Percentiles rank a stretch among this genome's conserved stretches.
Evolutionary conservation across 2,329 filamentous ascomycete species (phyloP).

Genomic region (Arthrobotrys sphaeroides): DNA sequence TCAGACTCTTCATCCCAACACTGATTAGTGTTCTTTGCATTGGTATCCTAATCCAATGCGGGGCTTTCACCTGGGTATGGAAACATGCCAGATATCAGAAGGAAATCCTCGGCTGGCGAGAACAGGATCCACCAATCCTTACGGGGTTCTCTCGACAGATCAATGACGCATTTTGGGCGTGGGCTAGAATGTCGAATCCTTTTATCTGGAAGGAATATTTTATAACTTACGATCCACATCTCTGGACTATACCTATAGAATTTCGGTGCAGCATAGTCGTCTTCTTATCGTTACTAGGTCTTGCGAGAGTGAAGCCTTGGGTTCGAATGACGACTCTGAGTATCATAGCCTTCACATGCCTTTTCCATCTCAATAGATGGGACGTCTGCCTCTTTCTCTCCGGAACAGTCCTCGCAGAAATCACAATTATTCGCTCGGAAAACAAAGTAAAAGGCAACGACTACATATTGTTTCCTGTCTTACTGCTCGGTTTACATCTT

Average conservation of each 20-base stretch:
- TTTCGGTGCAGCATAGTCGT: constrained; percentile 61
- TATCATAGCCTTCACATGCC: constrained; percentile 30
- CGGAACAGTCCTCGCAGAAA: constrained; percentile 57
- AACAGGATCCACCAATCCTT: constrained; percentile 43
- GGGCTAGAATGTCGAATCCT: constrained; percentile 53
- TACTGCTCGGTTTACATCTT: constrained; percentile 34
- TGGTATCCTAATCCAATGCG: constrained; percentile 34
- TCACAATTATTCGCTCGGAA: constrained; percentile 48
- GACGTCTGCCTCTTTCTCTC: constrained; percentile 55
- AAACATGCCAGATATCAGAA: constrained; percentile 32
- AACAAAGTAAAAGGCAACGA: constrained; percentile 10
- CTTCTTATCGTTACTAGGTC: constrained; percentile 60
- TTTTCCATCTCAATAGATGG: constrained; percentile 49
- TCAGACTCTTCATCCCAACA: constrained; percentile 60
- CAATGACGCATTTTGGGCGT: constrained; percentile 58
- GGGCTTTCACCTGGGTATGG: constrained; percentile 37
- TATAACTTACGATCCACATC: constrained; percentile 59
- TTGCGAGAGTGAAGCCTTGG: constrained; percentile 57
- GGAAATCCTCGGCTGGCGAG: constrained; percentile 31
- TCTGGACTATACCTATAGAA: constrained; percentile 62
- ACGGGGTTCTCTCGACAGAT: constrained; percentile 58
- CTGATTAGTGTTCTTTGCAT: constrained; percentile 53
- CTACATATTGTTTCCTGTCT: constrained; percentile 24
- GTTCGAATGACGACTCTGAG: constrained; percentile 55
- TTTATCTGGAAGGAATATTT: constrained; percentile 60